These are phyloP conservation scores for Pistacia vera DNA, from an alignment of 345 rosid genomes.

Conservation along the genomic window DNA sequence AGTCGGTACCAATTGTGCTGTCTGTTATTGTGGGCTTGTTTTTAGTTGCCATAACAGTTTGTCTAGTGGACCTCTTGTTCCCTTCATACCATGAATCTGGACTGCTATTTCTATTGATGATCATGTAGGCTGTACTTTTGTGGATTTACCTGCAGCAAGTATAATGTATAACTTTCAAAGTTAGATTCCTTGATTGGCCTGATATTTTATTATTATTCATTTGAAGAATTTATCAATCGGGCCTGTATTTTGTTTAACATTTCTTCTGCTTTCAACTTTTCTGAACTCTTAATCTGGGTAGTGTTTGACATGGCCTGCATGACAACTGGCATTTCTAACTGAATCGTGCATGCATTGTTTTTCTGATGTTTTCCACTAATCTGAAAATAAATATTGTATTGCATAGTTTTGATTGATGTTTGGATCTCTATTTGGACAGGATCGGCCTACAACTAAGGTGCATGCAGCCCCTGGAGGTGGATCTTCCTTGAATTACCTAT, in stretches of 20 bases:
- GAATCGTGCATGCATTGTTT: neutral
- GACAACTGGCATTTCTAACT: neutral
- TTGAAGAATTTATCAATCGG: neutral
- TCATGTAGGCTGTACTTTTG: neutral
- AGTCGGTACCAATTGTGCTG: neutral
- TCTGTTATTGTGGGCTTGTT: neutral
- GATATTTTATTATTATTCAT: neutral
- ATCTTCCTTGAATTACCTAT: conserved; percentile 51
- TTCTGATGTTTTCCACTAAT: neutral
- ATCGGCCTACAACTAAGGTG: conserved; percentile 59
- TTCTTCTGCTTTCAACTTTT: neutral
- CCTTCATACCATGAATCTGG: neutral
- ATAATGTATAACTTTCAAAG: no score
- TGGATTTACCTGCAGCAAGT: no score
- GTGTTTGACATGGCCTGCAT: neutral
- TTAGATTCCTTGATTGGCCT: neutral
- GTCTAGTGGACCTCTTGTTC: neutral
- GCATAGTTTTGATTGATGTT: neutral
- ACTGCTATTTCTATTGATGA: neutral
- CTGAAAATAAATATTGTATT: no score
- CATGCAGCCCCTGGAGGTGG: conserved; percentile 54
- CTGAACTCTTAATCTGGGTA: neutral
- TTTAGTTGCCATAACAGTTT: neutral
- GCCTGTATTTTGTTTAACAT: neutral
- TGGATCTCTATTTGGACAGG: conserved; percentile 27